Evolutionary conservation across 495 filamentous ascomycete species (phyloP).

Genomic region (Xylaria bambusicola): DNA sequence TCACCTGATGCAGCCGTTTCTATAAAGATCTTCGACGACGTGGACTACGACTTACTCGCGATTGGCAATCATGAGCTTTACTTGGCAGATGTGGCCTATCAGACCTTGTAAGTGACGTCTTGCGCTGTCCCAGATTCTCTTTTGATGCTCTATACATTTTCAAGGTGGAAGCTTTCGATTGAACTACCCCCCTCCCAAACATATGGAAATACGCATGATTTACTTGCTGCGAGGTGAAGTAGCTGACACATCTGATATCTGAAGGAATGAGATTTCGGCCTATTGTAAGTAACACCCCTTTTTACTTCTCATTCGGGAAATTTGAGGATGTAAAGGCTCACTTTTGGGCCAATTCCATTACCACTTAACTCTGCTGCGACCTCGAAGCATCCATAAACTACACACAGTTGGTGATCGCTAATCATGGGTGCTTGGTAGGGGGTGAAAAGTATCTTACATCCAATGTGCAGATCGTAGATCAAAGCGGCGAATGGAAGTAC

Average conservation of each 20-base stretch:
- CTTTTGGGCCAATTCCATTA: too few species aligned
- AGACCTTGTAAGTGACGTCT: conserved; percentile 33
- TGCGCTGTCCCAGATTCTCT: too few species aligned
- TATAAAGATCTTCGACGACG: conserved; percentile 67
- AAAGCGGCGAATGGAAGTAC: conserved; percentile 62
- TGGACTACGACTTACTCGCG: conserved; percentile 45
- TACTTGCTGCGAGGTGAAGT: neutral
- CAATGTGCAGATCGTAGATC: conserved; percentile 74
- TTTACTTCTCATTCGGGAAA: too few species aligned
- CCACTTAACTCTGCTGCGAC: too few species aligned
- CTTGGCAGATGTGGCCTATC: conserved; percentile 48
- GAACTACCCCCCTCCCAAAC: too few species aligned
- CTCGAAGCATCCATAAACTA: too few species aligned
- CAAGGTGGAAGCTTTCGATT: too few species aligned
- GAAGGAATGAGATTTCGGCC: conserved; percentile 35
- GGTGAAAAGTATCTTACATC: conserved; percentile 68
- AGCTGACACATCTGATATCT: conserved; percentile 41
- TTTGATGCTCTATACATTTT: too few species aligned
- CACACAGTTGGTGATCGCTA: conserved; percentile 18
- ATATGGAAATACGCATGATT: too few species aligned
- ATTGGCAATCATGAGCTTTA: conserved; percentile 84
- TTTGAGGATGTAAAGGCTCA: too few species aligned
- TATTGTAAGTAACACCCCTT: neutral
- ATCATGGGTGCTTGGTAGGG: conserved; percentile 6
- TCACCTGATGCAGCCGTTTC: conserved; percentile 75